Percentiles rank a stretch among this genome's conserved stretches.
phyloP scores from a whole-genome alignment of 2,329 filamentous ascomycete genomes.

The Colletotrichum sp. region DNA sequence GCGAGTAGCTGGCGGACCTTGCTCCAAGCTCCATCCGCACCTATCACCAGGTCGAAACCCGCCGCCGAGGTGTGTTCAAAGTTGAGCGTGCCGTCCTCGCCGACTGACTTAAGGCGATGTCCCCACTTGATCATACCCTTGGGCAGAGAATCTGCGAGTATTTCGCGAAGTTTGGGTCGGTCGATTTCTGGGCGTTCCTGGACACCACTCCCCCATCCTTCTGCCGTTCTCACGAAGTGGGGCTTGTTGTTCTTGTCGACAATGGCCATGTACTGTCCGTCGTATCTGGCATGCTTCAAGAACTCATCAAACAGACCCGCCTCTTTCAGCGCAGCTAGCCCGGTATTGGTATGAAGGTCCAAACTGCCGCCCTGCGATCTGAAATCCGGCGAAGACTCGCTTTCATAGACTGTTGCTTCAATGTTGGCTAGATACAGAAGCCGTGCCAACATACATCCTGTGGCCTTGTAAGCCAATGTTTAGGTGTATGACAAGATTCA shows the following conservation, averaged over 20 bases:
- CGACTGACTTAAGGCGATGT: constrained; percentile 44
- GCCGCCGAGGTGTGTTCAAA: constrained; percentile 39
- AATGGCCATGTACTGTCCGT: constrained; percentile 55
- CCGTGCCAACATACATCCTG: constrained; percentile 53
- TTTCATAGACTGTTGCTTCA: constrained; percentile 55
- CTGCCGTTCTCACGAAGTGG: constrained; percentile 28
- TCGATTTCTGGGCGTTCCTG: constrained; percentile 59
- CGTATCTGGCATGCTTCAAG: constrained; percentile 52
- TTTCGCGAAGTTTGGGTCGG: constrained; percentile 45
- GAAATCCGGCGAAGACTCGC: constrained; percentile 46
- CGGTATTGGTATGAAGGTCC: constrained; percentile 57
- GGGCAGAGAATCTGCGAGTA: constrained; percentile 51
- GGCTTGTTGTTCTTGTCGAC: constrained; percentile 45
- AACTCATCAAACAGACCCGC: constrained; percentile 57
- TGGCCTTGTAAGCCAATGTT: background rate
- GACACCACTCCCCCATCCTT: constrained; percentile 28
- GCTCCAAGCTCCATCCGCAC: constrained; percentile 43
- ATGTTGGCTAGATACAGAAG: constrained; percentile 54
- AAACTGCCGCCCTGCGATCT: constrained; percentile 58
- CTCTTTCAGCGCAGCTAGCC: constrained; percentile 55
- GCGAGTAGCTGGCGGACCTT: constrained; percentile 41
- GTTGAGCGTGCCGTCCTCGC: constrained; percentile 36
- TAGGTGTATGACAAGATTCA: background rate
- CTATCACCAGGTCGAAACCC: constrained; percentile 44
- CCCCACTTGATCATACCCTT: constrained; percentile 51